Evolutionary conservation across 768 basidiomycete species (phyloP), one percentile per base, ranked within the genome.

Genomic region (Asterophora lycoperdoides): DNA sequence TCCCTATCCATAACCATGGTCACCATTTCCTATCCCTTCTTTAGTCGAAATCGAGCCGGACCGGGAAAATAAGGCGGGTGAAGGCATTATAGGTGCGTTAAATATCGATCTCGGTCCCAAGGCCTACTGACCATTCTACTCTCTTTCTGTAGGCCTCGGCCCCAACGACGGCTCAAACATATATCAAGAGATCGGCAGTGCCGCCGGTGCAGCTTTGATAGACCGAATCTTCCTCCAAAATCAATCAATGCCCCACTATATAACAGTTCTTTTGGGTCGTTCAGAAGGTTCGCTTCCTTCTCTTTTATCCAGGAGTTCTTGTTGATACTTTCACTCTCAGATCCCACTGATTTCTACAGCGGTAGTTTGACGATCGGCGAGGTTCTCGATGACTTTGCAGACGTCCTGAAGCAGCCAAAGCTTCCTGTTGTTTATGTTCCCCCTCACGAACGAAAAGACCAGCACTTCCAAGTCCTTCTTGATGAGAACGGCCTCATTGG

Each of bases 331-430:
- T 28, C 13, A 18, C 5, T 26, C 33, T 34, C 50, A 69, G 84
- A 81, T 57, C 76, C 78, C 9, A 64, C 65, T 1, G 70, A 78
- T 34, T 66, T 61, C 8, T 78, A 75, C 41, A 76, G 75, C 0
- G 87, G 88, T 4, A 74, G 80, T 46, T 67, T 89, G 41, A 79
- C 84, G 2, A 66, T 89, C 13, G 80, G 82, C 14, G 81, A 84
- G 51, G 62, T 80, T 13, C 59, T 86, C 6, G 51, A 72, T 0
- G 72, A 75, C 5, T 81, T 75, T 58, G 62, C 69, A 35, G 68
- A 65, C 23, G 68, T 90, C 48, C 67, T 71, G 10, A 64, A 66
- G 28, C 74, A 83, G 55, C 74, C 80, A 2, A 71, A 72, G 52
- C 71, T 84, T 23, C 53, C 71, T 8, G 79, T 88, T 33, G 67